Percentiles rank a stretch among this genome's conserved stretches.
Evolutionary conservation across 371 early-diverging fungal genomes (phyloP).

Genomic region (Mortierella sp.): DNA sequence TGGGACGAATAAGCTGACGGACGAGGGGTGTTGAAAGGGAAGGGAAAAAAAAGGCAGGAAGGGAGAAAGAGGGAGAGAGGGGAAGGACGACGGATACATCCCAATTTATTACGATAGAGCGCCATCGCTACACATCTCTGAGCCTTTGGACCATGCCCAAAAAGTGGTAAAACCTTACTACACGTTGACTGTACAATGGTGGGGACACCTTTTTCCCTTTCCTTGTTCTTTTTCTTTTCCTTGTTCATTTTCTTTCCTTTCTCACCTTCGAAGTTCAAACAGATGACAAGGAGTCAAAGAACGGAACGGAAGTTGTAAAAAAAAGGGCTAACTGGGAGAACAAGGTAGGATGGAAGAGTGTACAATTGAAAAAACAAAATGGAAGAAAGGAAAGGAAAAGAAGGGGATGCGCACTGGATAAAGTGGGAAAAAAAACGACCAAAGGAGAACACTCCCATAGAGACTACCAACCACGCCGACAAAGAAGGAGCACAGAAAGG

Average conservation of each 20-base stretch:
- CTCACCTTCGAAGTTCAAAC: slow-evolving; percentile 12
- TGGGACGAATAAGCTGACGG: slow-evolving; percentile 2
- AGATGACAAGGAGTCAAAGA: slow-evolving; percentile 6
- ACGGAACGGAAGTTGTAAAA: neutral
- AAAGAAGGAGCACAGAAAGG: neutral
- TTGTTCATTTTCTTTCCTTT: neutral
- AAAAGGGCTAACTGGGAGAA: slow-evolving; percentile 14
- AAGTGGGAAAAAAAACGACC: neutral
- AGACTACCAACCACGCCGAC: neutral
- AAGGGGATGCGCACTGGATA: neutral
- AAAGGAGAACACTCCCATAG: neutral
- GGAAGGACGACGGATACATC: slow-evolving; percentile 4
- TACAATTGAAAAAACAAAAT: neutral
- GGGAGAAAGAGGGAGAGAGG: neutral
- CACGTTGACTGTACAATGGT: neutral
- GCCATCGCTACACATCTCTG: neutral
- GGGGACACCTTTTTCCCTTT: neutral
- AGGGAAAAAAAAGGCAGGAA: neutral
- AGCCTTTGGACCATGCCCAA: neutral
- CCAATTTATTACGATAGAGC: slow-evolving; percentile 1
- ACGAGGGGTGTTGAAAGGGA: neutral
- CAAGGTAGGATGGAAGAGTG: neutral
- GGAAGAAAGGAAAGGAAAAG: neutral
- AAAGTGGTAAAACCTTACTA: neutral
- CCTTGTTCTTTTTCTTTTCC: too few species aligned